A percentile compares a stretch with the other conserved stretches of the same genome.
Conservation (phyloP, 2,329 filamentous ascomycete genomes). For the Ceratocystis alfenasii region DNA sequence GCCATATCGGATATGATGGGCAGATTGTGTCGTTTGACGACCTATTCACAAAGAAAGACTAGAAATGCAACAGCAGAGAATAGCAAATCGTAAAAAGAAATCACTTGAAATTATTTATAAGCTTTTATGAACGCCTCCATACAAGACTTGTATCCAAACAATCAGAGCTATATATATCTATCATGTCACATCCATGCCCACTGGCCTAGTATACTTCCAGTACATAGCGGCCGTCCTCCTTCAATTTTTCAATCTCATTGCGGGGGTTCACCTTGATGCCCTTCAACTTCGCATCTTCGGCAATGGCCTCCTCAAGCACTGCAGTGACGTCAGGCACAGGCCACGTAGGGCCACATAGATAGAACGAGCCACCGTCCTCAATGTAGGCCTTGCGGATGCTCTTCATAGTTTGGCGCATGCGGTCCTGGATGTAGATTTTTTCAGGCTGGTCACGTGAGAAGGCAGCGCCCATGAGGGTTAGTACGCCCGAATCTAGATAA, state of each 20-base stretch:
- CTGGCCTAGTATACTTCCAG: constrained; percentile 76
- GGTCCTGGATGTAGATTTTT: constrained; percentile 99
- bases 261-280: constrained; percentile 72
- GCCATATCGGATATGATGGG: constrained; percentile 29
- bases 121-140: not conserved
- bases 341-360: constrained; percentile 96
- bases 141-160: not conserved
- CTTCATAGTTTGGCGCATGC: constrained; percentile 77
- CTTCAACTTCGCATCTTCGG: constrained; percentile 53
- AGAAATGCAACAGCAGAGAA: not conserved
- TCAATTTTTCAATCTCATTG: constrained; percentile 93
- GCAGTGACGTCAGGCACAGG: constrained; percentile 92
- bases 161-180: not conserved
- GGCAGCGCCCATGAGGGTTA: constrained; percentile 82
- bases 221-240: constrained; percentile 89
- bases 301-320: constrained; percentile 86
- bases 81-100: not conserved
- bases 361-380: constrained; percentile 79
- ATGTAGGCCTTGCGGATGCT: constrained; percentile 83
- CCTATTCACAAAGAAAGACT: constrained; percentile 23
- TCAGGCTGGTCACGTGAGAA: constrained; percentile 94
- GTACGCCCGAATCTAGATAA: constrained; percentile 87
- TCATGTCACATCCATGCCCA: not conserved
- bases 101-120: not conserved
- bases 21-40: constrained; percentile 32